Percentiles rank a stretch among this genome's conserved stretches.
These are phyloP conservation scores for Puya raimondii DNA, from an alignment of 176 grass and related monocot species.

Conservation along the genomic window DNA sequence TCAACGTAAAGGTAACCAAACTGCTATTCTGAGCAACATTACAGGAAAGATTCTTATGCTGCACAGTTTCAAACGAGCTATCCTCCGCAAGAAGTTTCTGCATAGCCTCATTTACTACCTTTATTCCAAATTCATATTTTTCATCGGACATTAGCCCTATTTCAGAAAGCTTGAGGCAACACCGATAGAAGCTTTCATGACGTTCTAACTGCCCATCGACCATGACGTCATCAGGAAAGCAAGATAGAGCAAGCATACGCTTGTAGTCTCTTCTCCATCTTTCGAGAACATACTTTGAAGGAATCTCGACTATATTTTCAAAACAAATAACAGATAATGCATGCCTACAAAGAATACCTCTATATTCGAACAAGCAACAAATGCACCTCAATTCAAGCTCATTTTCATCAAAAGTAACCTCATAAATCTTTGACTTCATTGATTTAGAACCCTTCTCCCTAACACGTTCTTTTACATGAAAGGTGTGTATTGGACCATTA, in stretches of 20 bases:
- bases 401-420: constrained; percentile 6
- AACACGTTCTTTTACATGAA: constrained; percentile 8
- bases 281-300: constrained; percentile 11
- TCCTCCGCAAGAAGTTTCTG: constrained; percentile 8
- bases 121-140: constrained; percentile 11
- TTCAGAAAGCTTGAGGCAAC: constrained; percentile 14
- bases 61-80: neutral
- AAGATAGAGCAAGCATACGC: constrained; percentile 9
- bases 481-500: constrained; percentile 4
- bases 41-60: neutral
- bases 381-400: constrained; percentile 6
- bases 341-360: constrained; percentile 12
- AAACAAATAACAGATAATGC: constrained; percentile 9
- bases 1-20: constrained; percentile 3
- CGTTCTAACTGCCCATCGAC: neutral
- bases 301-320: constrained; percentile 12
- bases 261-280: constrained; percentile 5
- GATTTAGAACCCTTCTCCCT: constrained; percentile 5
- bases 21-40: neutral
- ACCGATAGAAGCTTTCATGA: constrained; percentile 3
- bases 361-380: constrained; percentile 8
- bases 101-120: constrained; percentile 3
- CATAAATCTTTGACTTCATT: constrained; percentile 4
- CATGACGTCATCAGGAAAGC: constrained; percentile 6
- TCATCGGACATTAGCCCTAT: constrained; percentile 11